A percentile compares a stretch with the other conserved stretches of the same genome.
Conservation (phyloP, 2,329 filamentous ascomycete species). For the Penicillium brevicompactum region DNA sequence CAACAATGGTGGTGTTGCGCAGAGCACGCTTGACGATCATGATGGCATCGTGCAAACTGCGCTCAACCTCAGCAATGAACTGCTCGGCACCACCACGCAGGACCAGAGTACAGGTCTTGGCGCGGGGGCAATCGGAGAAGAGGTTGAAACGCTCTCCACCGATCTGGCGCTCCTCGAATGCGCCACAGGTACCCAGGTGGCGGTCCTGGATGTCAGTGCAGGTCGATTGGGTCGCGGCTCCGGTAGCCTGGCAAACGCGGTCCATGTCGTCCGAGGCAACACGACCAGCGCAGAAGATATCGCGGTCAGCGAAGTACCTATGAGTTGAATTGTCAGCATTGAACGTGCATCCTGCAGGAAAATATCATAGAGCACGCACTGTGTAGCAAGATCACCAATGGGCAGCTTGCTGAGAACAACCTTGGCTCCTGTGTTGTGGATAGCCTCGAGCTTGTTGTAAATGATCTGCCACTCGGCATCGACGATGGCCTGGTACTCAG, state of each 20-base stretch:
- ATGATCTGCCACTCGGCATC: slow-evolving; percentile 99
- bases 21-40: slow-evolving; percentile 99
- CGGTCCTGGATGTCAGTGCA: slow-evolving; percentile 90
- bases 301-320: slow-evolving; percentile 88
- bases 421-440: slow-evolving; percentile 93
- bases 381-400: slow-evolving; percentile 95
- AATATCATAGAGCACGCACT: slow-evolving; percentile 51
- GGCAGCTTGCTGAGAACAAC: slow-evolving; percentile 96
- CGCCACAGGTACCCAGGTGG: slow-evolving; percentile 87
- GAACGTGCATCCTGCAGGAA: neutral
- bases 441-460: slow-evolving; percentile 96
- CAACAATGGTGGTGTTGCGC: slow-evolving; percentile 91
- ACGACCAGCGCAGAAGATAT: slow-evolving; percentile 96
- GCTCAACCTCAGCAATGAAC: slow-evolving; percentile 98
- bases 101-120: slow-evolving; percentile 95
- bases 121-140: slow-evolving; percentile 92
- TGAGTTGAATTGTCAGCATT: slow-evolving; percentile 1
- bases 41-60: slow-evolving; percentile 96
- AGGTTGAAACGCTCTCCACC: slow-evolving; percentile 98
- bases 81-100: slow-evolving; percentile 96
- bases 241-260: slow-evolving; percentile 91
- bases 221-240: slow-evolving; percentile 88
- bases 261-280: slow-evolving; percentile 92
- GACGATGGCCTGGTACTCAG: slow-evolving; percentile 98
- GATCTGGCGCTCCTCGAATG: slow-evolving; percentile 94